A percentile compares a stretch with the other conserved stretches of the same genome.
These are phyloP conservation scores for Suhomyces xylopsoci DNA, from an alignment of 805 yeast species.

Conservation along the genomic window DNA sequence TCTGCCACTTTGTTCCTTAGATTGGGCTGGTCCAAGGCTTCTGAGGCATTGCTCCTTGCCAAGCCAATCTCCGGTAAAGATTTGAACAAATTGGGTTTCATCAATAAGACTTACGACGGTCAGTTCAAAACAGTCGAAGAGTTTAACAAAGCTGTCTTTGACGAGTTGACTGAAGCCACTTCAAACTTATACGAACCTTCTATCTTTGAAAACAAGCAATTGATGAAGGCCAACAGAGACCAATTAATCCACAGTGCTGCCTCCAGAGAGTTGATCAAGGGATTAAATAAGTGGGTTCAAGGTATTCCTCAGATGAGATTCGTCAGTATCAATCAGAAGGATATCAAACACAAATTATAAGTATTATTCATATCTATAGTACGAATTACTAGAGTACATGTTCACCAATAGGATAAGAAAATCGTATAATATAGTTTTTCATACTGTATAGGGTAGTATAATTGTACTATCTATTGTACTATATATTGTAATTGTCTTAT, in stretches of 20 bases:
- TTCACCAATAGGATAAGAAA: neutral
- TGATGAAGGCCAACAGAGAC: slow-evolving; percentile 40
- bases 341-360: slow-evolving; percentile 61
- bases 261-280: slow-evolving; percentile 64
- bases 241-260: slow-evolving; percentile 47
- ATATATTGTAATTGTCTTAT: no score
- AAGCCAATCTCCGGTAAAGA: slow-evolving; percentile 62
- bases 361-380: neutral
- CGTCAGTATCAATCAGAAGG: slow-evolving; percentile 48
- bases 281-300: slow-evolving; percentile 65
- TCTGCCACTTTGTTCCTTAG: slow-evolving; percentile 65
- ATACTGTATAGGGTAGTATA: no score
- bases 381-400: neutral
- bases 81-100: slow-evolving; percentile 54
- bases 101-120: slow-evolving; percentile 53
- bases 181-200: slow-evolving; percentile 46
- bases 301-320: slow-evolving; percentile 75
- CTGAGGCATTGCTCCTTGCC: slow-evolving; percentile 70
- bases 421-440: no score
- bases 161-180: slow-evolving; percentile 33
- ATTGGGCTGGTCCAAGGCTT: slow-evolving; percentile 68
- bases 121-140: slow-evolving; percentile 33
- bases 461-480: no score
- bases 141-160: slow-evolving; percentile 41
- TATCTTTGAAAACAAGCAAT: slow-evolving; percentile 44